These are phyloP conservation scores for Ophiognomonia clavigignenti-juglandacearum DNA, from an alignment of 2,329 filamentous ascomycete species.

Conservation along the genomic window DNA sequence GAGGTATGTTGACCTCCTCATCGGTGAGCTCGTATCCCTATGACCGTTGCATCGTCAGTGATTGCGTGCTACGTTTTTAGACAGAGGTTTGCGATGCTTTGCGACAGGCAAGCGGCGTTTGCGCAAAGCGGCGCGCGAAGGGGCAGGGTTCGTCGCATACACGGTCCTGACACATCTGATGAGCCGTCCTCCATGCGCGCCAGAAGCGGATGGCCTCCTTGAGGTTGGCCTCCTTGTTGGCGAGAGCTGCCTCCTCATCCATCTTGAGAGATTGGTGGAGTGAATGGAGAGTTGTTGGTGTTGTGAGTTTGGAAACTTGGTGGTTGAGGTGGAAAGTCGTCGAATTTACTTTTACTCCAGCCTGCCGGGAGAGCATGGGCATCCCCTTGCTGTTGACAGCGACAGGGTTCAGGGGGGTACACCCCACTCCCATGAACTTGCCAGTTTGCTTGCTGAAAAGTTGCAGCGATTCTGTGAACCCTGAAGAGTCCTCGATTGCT, in stretches of 20 bases:
- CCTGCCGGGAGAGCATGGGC: too few relatives aligned
- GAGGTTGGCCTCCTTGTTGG: slow-evolving; percentile 36
- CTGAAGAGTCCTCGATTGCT: too few relatives aligned
- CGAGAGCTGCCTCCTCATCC: slow-evolving; percentile 37
- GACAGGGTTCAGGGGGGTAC: too few relatives aligned
- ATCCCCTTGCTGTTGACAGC: too few relatives aligned
- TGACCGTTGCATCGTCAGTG: slow-evolving; percentile 8
- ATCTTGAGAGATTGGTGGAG: slow-evolving; percentile 25
- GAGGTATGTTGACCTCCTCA: slow-evolving; percentile 79
- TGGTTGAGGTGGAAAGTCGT: not conserved
- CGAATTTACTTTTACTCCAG: too few relatives aligned
- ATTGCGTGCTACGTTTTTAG: not conserved
- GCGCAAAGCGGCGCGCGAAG: slow-evolving; percentile 7
- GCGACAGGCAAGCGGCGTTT: not conserved
- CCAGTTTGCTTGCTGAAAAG: too few relatives aligned
- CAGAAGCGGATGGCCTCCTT: slow-evolving; percentile 67
- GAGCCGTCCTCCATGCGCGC: slow-evolving; percentile 88
- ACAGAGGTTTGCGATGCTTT: not conserved
- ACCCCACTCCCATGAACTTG: too few relatives aligned
- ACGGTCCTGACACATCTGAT: slow-evolving; percentile 90
- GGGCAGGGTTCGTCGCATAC: slow-evolving; percentile 46
- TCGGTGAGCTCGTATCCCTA: slow-evolving; percentile 93
- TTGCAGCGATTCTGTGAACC: too few relatives aligned
- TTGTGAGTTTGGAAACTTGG: not conserved
- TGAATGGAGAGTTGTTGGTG: not conserved